phyloP scores from a whole-genome alignment of 2,329 filamentous ascomycete genomes.

The Paecilomyces sp. region DNA sequence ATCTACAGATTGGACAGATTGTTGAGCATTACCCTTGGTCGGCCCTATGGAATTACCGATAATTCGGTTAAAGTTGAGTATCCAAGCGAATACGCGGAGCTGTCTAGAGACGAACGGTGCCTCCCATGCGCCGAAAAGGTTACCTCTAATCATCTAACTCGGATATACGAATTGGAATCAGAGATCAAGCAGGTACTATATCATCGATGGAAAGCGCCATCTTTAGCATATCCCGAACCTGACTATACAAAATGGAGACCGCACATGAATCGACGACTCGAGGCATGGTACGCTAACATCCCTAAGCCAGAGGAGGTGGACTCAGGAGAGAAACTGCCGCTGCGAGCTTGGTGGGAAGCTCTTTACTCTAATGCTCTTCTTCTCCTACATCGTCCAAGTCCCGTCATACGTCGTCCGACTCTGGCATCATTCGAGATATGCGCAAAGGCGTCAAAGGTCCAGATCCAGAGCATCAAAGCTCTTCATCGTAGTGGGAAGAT shows the following conservation, averaged over 20 bases:
- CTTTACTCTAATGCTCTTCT: constrained; percentile 23
- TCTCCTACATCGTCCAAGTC: constrained; percentile 23
- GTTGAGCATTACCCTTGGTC: constrained; percentile 2
- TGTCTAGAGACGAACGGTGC: constrained; percentile 16
- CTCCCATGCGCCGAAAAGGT: neutral
- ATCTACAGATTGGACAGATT: constrained; percentile 4
- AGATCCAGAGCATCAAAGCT: constrained; percentile 20
- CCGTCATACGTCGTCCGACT: constrained; percentile 12
- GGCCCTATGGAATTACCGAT: constrained; percentile 3
- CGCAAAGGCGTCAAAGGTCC: constrained; percentile 18
- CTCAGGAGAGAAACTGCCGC: constrained; percentile 20
- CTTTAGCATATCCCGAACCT: constrained; percentile 20
- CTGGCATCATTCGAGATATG: constrained; percentile 15
- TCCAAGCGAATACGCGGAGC: constrained; percentile 21
- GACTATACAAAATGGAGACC: constrained; percentile 19
- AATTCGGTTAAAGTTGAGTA: constrained; percentile 12
- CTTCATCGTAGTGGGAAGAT: constrained; percentile 24
- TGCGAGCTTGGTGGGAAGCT: constrained; percentile 22
- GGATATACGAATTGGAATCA: constrained; percentile 23
- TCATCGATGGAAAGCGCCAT: constrained; percentile 15
- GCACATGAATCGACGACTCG: constrained; percentile 22
- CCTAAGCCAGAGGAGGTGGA: constrained; percentile 17
- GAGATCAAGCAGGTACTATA: constrained; percentile 29
- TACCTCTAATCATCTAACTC: constrained; percentile 21
- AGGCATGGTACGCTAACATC: constrained; percentile 22